Evolutionary conservation across 768 basidiomycete species (phyloP).

Genomic region (Boletus barrowsii): DNA sequence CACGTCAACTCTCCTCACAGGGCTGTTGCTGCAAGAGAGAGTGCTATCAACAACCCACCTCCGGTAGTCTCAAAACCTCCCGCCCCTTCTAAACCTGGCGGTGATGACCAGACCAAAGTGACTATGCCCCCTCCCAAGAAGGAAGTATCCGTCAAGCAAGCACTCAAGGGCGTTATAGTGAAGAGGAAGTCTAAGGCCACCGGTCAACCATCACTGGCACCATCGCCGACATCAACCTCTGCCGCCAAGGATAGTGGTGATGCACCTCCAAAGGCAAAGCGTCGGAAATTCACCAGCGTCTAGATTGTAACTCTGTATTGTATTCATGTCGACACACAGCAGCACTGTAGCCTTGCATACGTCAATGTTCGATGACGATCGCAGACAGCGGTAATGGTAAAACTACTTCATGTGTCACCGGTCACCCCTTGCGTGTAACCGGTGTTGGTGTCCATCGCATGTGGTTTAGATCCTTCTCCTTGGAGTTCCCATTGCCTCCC

Average conservation of each 20-base stretch:
- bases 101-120: slow-evolving; percentile 27
- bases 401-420: slow-evolving; percentile 10
- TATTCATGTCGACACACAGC: slow-evolving; percentile 8
- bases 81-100: slow-evolving; percentile 29
- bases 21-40: slow-evolving; percentile 70
- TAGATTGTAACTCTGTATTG: slow-evolving; percentile 18
- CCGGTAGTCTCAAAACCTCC: slow-evolving; percentile 31
- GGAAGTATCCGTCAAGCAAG: slow-evolving; percentile 50
- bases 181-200: slow-evolving; percentile 64
- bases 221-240: slow-evolving; percentile 17
- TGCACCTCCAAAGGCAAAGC: slow-evolving; percentile 49
- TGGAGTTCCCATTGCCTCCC: slow-evolving; percentile 43
- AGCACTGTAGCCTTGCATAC: slow-evolving; percentile 12
- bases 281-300: slow-evolving; percentile 48
- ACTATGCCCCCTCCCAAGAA: slow-evolving; percentile 47
- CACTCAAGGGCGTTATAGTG: slow-evolving; percentile 75
- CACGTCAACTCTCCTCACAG: slow-evolving; percentile 31
- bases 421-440: slow-evolving; percentile 35
- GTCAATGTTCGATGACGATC: not conserved
- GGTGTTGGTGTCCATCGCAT: slow-evolving; percentile 82
- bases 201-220: slow-evolving; percentile 12
- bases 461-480: slow-evolving; percentile 60
- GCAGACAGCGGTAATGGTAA: slow-evolving; percentile 3
- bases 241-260: slow-evolving; percentile 17
- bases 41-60: slow-evolving; percentile 42